Base-by-base conservation (phyloP, 2,329 filamentous ascomycete species). In the Huntiella savannae region DNA sequence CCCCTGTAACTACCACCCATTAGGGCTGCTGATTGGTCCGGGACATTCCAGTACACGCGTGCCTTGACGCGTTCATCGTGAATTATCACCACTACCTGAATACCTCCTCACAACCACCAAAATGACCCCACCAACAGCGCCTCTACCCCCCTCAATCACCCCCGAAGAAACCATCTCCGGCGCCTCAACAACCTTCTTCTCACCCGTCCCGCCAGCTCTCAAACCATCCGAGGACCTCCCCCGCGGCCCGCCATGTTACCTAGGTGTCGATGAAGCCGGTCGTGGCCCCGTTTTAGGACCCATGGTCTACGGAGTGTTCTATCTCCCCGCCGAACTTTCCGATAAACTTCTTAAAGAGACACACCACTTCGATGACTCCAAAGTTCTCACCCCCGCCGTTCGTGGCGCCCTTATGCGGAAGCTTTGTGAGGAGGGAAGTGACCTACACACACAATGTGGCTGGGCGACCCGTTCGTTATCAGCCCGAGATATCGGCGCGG, bases 311-410 rank as follows among this genome's bases (percentile, higher is more conserved):
- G 73, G 70, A 52, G 66, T 78, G 55, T 79, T 79, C 64, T 77
- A 73, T 64, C 82, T 92, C 53, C 92, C 92, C 44, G 61, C 83
- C 2, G 70, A 76, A 0, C 66, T 77, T 22, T 73, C 79, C 19
- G 77, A 79, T 57, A 71, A 80, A 1, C 75, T 95, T 22, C 77
- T 96, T 16, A 80, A 83, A 44, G 63, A 74, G 33, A 75, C 77
- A 3, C 80, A 94, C 65, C 82, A 79, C 66, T 95, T 95, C 63
- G 82, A 95, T 67, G 88, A 96, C 68, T 92, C 82, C 59, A 96
- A 96, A 65, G 83, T 86, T 4, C 75, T 96, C 35, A 92, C 82
- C 0, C 75, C 87, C 0, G 65, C 69, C n/a, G 75, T 88, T 34
- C 84, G 88, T 52, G 79, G 82, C 11, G 62, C 69, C 6, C 73